Evolutionary conservation across 2,329 filamentous ascomycete genomes (phyloP).

Genomic region (Neofusicoccum laricinum): DNA sequence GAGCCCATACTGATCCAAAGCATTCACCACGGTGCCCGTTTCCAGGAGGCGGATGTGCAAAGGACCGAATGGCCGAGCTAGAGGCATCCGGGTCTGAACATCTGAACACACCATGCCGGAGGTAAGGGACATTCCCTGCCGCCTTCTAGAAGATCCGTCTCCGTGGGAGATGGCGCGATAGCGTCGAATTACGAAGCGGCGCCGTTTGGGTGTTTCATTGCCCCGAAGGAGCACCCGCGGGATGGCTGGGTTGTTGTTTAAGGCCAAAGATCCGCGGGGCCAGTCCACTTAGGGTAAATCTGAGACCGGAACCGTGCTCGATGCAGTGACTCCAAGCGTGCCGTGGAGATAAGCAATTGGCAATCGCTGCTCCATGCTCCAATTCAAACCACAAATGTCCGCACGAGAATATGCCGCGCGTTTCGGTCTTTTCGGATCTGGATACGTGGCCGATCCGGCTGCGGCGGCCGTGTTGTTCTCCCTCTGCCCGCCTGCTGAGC

Average conservation of each 20-base stretch:
- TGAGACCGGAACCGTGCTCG: constrained; percentile 3
- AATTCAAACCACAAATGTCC: not conserved
- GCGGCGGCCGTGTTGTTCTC: no score
- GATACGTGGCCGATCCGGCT: not conserved
- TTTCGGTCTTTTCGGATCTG: not conserved
- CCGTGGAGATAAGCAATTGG: constrained; percentile 1
- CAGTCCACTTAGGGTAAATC: not conserved
- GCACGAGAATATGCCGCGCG: not conserved
- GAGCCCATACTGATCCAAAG: not conserved
- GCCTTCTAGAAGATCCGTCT: not conserved
- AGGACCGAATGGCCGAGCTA: not conserved
- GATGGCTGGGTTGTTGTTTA: not conserved
- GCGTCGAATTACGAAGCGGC: not conserved
- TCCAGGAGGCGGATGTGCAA: constrained; percentile 4
- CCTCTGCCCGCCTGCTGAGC: no score
- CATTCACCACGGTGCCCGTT: not conserved
- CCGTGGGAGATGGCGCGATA: not conserved
- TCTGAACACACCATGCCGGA: not conserved
- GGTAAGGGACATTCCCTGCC: not conserved
- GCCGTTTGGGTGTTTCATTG: not conserved
- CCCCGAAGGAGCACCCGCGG: not conserved
- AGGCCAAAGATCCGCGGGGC: not conserved
- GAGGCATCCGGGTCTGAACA: not conserved
- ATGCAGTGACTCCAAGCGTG: not conserved
- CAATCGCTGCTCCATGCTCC: not conserved